Percentiles rank a stretch among this genome's conserved stretches.
These are phyloP conservation scores for Ustulina deusta DNA, from an alignment of 2,329 filamentous ascomycete genomes.

Conservation along the genomic window DNA sequence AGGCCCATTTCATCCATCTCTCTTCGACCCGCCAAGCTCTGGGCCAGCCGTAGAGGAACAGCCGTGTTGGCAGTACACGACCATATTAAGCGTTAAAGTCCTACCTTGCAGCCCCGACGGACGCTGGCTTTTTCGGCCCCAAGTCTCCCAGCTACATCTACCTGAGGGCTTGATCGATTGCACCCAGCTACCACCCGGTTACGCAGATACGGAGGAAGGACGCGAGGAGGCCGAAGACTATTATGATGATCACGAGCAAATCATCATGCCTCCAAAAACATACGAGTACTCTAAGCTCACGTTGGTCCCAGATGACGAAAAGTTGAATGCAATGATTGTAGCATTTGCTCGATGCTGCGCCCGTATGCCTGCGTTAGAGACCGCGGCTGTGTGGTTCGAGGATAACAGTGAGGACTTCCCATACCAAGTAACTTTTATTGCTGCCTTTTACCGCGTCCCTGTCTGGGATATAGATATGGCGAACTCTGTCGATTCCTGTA, in stretches of 20 bases:
- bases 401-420: neutral
- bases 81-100: neutral
- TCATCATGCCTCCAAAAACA: neutral
- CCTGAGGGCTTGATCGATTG: conserved; percentile 9
- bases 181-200: conserved; percentile 11
- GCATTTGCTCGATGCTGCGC: conserved; percentile 25
- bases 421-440: conserved; percentile 6
- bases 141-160: neutral
- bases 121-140: conserved; percentile 11
- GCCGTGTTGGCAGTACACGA: conserved; percentile 16
- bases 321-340: conserved; percentile 1
- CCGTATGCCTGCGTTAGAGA: conserved; percentile 9
- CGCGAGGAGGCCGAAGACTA: neutral
- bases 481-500: neutral
- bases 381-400: neutral
- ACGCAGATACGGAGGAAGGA: neutral
- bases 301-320: neutral
- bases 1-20: conserved; percentile 14
- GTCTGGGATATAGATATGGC: neutral
- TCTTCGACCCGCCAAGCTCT: conserved; percentile 12
- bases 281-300: neutral
- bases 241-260: neutral
- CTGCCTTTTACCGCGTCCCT: neutral
- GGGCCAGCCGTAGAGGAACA: neutral
- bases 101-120: conserved; percentile 3